Evolutionary conservation across 2,329 filamentous ascomycete genomes (phyloP).

Genomic region (Aspergillus novofumigatus): DNA sequence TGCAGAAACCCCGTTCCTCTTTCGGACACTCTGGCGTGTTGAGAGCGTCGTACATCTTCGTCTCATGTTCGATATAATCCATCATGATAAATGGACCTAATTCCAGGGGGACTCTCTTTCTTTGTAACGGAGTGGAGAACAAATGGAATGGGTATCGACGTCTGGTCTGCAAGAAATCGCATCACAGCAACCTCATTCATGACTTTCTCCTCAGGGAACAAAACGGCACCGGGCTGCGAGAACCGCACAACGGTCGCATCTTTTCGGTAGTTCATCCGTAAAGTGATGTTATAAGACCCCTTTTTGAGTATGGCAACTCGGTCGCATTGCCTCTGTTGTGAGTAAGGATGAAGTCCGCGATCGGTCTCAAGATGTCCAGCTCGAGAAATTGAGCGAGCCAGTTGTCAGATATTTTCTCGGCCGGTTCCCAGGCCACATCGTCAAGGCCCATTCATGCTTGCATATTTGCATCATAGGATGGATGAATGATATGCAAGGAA

Average conservation of each 20-base stretch:
- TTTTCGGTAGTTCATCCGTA: slow-evolving; percentile 18
- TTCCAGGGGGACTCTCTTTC: slow-evolving; percentile 5
- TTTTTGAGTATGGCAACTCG: background rate
- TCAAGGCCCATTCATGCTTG: too few relatives aligned
- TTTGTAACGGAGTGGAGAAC: background rate
- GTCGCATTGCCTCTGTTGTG: background rate
- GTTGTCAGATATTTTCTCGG: too few relatives aligned
- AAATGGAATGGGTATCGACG: slow-evolving; percentile 5
- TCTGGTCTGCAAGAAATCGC: slow-evolving; percentile 3
- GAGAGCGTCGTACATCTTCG: slow-evolving; percentile 4
- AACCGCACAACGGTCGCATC: slow-evolving; percentile 17
- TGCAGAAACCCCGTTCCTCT: slow-evolving; percentile 7
- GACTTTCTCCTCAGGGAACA: slow-evolving; percentile 25
- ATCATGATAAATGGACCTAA: slow-evolving; percentile 33
- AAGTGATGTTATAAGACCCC: slow-evolving; percentile 21
- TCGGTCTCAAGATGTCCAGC: background rate
- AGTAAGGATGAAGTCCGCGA: background rate
- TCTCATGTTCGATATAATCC: slow-evolving; percentile 19
- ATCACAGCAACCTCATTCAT: slow-evolving; percentile 12
- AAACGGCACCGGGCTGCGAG: slow-evolving; percentile 10
- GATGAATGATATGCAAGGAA: too few relatives aligned
- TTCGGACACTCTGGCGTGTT: slow-evolving; percentile 3
- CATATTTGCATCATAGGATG: too few relatives aligned
- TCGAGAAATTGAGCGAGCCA: background rate
- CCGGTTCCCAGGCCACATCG: too few relatives aligned